Evolutionary conservation across 2,329 filamentous ascomycete species (phyloP), one percentile per base, ranked within the genome.

Genomic region (Pseudogymnoascus sp.): DNA sequence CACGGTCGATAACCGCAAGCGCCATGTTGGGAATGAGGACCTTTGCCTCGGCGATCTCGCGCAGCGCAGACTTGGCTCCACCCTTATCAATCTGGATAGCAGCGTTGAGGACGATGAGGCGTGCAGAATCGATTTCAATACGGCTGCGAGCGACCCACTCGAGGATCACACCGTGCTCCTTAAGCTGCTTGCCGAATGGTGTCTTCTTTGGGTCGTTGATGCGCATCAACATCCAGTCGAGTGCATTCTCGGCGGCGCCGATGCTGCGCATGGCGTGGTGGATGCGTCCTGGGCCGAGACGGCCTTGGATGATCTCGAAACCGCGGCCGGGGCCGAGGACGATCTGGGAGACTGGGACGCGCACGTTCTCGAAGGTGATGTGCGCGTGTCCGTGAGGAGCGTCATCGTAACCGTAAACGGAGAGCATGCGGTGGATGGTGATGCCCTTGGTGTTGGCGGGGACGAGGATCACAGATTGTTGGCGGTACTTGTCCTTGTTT

Each of bases 351-450:
- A 80, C 85, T 6, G 93, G 93, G 0, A 99, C 90, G 62, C 93
- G 89, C 64, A 97, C 94, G 72, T 97, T 88, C 62, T 86, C 81
- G 77, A 99, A 97, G 36, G 80, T 83, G 71, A 99, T 85, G 75
- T 99, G 93, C 47, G 91, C 94, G 77, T 99, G 94, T 61, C 94
- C 94, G 74, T 99, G 94, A 2, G 94, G 94, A n/a, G 94, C 94
- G 69, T 99, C 94, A 73, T 97, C 94, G 76, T 91, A 97, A 62
- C 94, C 94, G 75, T 95, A 96, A 66, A 97, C 93, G 58, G 82
- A 88, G 61, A 99, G 80, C 90, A 97, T 96, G 68, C 94, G 87
- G 76, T 96, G 84, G 68, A 97, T 87, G n/a, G 86, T 96, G 70
- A 97, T 88, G 62, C 94, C 94, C 18, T 89, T 88, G 1, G 89